Base-by-base conservation (phyloP, 164 flowering plant genomes). In the Liquidambar formosana region DNA sequence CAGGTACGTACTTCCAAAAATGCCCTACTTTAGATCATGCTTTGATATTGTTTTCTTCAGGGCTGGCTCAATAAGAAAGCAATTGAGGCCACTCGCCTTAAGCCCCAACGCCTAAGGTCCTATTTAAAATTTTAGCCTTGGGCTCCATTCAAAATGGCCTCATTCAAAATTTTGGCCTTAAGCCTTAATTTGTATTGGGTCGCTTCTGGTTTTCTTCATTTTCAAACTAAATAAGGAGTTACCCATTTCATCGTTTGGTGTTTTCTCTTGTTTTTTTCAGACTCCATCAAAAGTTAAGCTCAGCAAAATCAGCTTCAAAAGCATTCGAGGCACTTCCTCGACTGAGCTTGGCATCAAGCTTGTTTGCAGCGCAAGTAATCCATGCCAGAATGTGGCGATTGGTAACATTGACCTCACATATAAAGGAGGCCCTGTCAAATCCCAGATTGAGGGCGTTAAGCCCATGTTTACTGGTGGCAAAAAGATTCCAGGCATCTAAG, bases 311-410 rank as follows among this genome's bases (percentile, higher is more conserved):
- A 70, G 21, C 16, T 75, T 73, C 64, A 68, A 53, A 13, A 57
- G 73, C 66, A 78, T 75, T 18, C 15, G 63, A 11, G 81, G 84
- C 0, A 77, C 72, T 1, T 68, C n/a, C 84, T 3, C 81, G 23
- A 54, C 77, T 0, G 46, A 62, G 27, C 51, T 70, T 1, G 74
- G 74, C 0, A 70, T 81, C 1, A 78, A 62, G n/a, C 66, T 81
- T 6, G 1, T 53, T 3, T 80, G 82, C 23, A 75, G 80, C 69
- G 59, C 65, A 58, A 0, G 8, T 44, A 8, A n/a, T n/a, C 81
- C 79, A 44, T 75, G 79, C 62, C 23, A 71, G 48, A 41, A 66
- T 10, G 72, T 78, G 38, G 43, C 60, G 57, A 48, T 74, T 16
- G 63, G 45, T 4, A 60, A 78, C 52, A 78, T 81, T 27, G 43